Evolutionary conservation across 2,329 filamentous ascomycete genomes (phyloP).

Genomic region (Cordyceps farinosa): DNA sequence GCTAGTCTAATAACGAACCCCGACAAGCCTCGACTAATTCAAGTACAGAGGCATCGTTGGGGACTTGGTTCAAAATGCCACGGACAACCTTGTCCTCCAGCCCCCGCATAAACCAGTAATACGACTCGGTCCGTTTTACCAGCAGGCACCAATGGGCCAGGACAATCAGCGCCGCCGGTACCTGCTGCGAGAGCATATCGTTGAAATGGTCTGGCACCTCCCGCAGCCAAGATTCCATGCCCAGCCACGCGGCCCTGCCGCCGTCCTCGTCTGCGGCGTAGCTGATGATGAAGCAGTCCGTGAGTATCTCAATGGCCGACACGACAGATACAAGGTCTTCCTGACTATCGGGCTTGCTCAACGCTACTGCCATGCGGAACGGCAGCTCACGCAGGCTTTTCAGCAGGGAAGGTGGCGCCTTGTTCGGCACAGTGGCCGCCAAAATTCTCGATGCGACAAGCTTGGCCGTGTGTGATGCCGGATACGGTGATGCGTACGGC

Average conservation of each 20-base stretch:
- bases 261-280: background rate
- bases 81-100: background rate
- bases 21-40: background rate
- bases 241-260: background rate
- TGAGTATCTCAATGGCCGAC: conserved; percentile 5
- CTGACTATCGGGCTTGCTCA: conserved; percentile 4
- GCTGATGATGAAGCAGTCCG: conserved; percentile 3
- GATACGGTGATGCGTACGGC: background rate
- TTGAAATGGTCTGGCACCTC: conserved; percentile 4
- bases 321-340: background rate
- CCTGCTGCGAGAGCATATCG: background rate
- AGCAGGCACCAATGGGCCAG: conserved; percentile 4
- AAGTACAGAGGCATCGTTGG: background rate
- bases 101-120: background rate
- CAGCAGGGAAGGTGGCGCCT: background rate
- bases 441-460: background rate
- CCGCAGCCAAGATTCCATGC: conserved; percentile 5
- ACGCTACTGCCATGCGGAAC: background rate
- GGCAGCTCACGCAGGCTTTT: conserved; percentile 7
- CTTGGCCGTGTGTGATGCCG: background rate
- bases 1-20: background rate
- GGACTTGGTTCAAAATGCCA: background rate
- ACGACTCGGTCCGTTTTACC: background rate
- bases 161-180: background rate
- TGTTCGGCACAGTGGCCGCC: background rate